These are phyloP conservation scores for Hamigera avellanea DNA, from an alignment of 495 filamentous ascomycete genomes.

Conservation along the genomic window DNA sequence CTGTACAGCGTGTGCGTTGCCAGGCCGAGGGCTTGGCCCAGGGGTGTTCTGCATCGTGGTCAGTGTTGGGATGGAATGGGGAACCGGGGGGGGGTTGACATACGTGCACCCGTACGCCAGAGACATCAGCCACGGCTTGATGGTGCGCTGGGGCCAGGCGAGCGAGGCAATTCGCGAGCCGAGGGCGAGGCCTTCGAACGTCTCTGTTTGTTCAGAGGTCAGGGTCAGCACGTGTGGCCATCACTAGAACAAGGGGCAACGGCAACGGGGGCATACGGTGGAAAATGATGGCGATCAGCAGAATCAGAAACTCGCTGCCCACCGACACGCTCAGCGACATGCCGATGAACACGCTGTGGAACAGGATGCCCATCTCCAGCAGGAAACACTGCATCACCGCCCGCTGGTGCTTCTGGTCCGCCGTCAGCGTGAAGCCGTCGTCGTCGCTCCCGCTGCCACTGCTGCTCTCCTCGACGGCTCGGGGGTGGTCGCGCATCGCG, in stretches of 20 bases:
- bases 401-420: constrained; percentile 18
- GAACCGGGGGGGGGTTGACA: no score
- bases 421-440: no score
- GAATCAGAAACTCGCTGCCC: constrained; percentile 61
- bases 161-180: constrained; percentile 58
- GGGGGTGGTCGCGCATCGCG: no score
- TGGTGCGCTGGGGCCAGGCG: constrained; percentile 24
- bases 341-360: constrained; percentile 72
- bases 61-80: no score
- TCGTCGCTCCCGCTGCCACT: constrained; percentile 1
- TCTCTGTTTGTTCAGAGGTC: no score
- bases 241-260: not conserved
- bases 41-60: no score
- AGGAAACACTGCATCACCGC: constrained; percentile 53
- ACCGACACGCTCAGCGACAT: constrained; percentile 70
- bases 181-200: constrained; percentile 59
- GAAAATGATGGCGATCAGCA: constrained; percentile 62
- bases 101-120: constrained; percentile 48
- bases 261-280: constrained; percentile 37
- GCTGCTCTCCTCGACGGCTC: constrained; percentile 6
- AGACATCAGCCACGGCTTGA: constrained; percentile 53
- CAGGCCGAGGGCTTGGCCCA: constrained; percentile 75
- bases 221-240: constrained; percentile 18
- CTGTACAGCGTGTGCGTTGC: constrained; percentile 47
- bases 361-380: no score